phyloP scores from a whole-genome alignment of 164 flowering plant genomes.

The Taxillus chinensis region DNA sequence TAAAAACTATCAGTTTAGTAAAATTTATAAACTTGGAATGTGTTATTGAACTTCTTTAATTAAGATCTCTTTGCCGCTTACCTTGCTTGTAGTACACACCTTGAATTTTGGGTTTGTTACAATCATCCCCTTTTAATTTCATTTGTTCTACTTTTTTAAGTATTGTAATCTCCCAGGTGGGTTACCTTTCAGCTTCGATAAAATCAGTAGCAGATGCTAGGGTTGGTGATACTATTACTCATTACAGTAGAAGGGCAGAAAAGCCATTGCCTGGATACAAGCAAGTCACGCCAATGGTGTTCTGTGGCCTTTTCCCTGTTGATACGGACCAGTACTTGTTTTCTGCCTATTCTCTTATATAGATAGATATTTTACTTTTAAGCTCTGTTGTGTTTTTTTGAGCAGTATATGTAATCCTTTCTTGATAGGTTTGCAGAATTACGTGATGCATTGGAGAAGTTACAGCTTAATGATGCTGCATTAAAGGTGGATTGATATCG shows the following conservation, averaged over 20 bases:
- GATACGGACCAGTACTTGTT: slow-evolving; percentile 84
- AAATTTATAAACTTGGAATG: too few relatives aligned
- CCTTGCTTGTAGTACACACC: too few relatives aligned
- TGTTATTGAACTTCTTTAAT: too few relatives aligned
- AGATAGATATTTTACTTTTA: neutral
- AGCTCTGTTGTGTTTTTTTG: neutral
- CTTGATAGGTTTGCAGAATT: slow-evolving; percentile 67
- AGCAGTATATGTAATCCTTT: neutral
- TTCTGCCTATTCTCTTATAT: slow-evolving; percentile 8
- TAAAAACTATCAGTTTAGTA: too few relatives aligned
- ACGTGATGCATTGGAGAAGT: slow-evolving; percentile 92
- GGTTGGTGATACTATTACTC: slow-evolving; percentile 95
- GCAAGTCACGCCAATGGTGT: slow-evolving; percentile 98
- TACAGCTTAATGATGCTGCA: slow-evolving; percentile 97
- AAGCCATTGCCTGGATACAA: slow-evolving; percentile 86
- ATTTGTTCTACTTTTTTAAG: too few relatives aligned
- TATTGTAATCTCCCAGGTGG: slow-evolving; percentile 49
- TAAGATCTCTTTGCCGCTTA: too few relatives aligned
- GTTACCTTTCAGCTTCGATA: slow-evolving; percentile 92
- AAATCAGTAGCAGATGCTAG: slow-evolving; percentile 96
- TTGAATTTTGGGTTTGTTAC: too few relatives aligned
- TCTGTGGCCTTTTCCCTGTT: slow-evolving; percentile 95
- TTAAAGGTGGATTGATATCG: slow-evolving; percentile 41
- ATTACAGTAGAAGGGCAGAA: slow-evolving; percentile 54
- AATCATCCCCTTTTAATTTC: too few relatives aligned